Evolutionary conservation across 208 protist species (phyloP).

Genomic region (Histomonas meleagridis): DNA sequence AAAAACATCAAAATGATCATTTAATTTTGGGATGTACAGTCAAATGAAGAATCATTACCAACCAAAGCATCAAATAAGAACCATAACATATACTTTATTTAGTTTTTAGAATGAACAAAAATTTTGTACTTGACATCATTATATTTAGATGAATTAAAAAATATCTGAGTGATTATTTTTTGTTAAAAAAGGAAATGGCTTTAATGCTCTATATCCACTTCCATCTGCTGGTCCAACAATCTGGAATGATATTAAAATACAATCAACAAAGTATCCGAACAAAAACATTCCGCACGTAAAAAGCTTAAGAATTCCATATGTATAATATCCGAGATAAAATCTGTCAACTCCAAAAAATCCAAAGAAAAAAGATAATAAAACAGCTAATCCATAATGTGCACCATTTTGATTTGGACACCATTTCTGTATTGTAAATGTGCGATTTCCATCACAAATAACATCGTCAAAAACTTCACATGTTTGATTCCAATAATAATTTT

Average conservation of each 20-base stretch:
- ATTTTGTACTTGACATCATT: no score
- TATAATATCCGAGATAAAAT: conserved; percentile 10
- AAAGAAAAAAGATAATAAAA: background rate
- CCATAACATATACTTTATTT: no score
- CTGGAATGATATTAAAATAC: conserved; percentile 9
- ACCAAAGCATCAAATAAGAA: no score
- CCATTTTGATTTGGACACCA: conserved; percentile 17
- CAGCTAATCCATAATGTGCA: background rate
- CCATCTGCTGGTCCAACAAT: background rate
- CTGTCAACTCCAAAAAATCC: background rate
- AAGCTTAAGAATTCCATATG: background rate
- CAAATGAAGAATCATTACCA: no score
- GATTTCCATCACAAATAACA: background rate
- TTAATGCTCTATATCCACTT: background rate
- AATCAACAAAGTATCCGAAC: background rate
- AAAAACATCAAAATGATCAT: no score
- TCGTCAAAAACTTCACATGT: background rate
- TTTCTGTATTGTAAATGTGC: background rate
- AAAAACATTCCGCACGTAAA: background rate
- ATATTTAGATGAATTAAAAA: no score
- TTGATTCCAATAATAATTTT: conserved; percentile 15
- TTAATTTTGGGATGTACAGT: no score
- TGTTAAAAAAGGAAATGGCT: background rate
- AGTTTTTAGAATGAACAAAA: no score
- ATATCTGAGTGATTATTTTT: no score